Conservation (phyloP, 1,284 basidiomycete genomes). For the Leccinum fallax region DNA sequence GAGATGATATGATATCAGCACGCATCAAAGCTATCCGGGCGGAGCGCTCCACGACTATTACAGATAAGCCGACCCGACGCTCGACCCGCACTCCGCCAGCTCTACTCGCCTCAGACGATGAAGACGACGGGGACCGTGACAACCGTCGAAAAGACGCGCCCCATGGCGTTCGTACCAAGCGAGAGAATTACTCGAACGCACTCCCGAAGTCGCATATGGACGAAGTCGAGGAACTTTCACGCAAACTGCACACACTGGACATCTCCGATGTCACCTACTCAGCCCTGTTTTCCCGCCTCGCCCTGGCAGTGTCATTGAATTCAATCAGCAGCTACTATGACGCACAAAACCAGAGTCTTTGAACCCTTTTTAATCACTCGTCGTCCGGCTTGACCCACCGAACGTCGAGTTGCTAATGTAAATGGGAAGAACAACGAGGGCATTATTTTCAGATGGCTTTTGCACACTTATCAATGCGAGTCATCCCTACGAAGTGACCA, state of each 20-base stretch:
- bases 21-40: neutral
- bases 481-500: neutral
- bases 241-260: neutral
- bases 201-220: neutral
- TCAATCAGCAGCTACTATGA: neutral
- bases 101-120: neutral
- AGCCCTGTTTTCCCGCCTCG: neutral
- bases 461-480: conserved; percentile 24
- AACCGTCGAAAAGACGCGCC: neutral
- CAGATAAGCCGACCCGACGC: neutral
- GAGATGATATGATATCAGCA: neutral
- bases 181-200: neutral
- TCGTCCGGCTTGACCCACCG: conserved; percentile 39
- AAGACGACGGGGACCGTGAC: neutral
- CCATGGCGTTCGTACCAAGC: neutral
- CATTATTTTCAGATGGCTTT: conserved; percentile 54
- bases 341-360: neutral
- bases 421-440: conserved; percentile 41
- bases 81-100: neutral
- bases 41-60: neutral
- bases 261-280: neutral
- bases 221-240: neutral
- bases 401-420: conserved; percentile 48
- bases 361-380: conserved; percentile 35
- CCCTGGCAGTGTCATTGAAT: neutral